Evolutionary conservation across 306 rosid species (phyloP), one percentile per base, ranked within the genome.

Genomic region (Quercus glauca): DNA sequence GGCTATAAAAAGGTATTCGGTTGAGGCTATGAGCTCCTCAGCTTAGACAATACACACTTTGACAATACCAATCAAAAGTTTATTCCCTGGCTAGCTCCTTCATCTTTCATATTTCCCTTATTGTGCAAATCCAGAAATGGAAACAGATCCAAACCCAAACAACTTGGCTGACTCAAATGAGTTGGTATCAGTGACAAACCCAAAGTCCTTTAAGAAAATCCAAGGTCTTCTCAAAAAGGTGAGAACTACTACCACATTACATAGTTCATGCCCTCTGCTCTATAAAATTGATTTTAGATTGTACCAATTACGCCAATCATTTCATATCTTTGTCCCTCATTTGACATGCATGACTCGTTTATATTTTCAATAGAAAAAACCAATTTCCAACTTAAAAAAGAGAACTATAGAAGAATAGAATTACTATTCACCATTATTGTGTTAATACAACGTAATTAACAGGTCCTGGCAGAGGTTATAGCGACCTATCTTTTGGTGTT

Each of bases 401-500:
- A 59, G 8, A 59, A 20, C 13, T 59, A 23, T 21, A 21, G 31
- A 59, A 20, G 65, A 59, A 23, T 21, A 37, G 45, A 37, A 37
- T 37, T 37, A 8, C 3, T 12, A 7, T 6, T 33, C 33, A 29
- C 2, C 11, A 37, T 80, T 45, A 25, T 67, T 31, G 10, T 29
- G 19, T 23, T 74, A 35, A 67, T 55, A 15, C 56, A 29, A 43
- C 13, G 4, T 17, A 17, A 37, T 37, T 37, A 37, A 67, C 79
- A 92, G 98, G 89, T 92, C 76, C 58, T 88, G 79, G 97, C 97
- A 4, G 97, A 94, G 85, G 80, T 73, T 0, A 89, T 92, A 70
- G 94, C 97, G 0, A 94, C 94, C 0, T 89, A 69, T 75, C 64
- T 94, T 14, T 73, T 94, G 84, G 98, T 94, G 83, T 94, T 94